Evolutionary conservation across 23 red algal species (phyloP).

Genomic region (Porphyridium purpureum): DNA sequence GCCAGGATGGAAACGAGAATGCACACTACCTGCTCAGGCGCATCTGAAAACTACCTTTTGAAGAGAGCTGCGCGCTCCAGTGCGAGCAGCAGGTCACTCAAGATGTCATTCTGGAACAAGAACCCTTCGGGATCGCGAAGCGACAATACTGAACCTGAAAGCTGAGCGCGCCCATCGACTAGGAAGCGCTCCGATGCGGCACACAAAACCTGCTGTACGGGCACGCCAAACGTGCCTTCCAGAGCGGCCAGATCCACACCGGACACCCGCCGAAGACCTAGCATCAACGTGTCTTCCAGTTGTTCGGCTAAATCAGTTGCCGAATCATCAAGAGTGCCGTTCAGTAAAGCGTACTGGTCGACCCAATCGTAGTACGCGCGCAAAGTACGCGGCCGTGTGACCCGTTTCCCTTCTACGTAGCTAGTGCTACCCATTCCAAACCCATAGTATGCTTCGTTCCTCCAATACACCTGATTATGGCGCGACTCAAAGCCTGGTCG

Average conservation of each 20-base stretch:
- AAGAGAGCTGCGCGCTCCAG: no score
- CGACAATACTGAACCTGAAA: background rate
- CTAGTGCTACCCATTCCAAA: slow-evolving; percentile 76
- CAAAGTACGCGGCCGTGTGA: background rate
- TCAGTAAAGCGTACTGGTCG: background rate
- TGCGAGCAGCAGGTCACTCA: background rate
- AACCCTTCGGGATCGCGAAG: background rate
- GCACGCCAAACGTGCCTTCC: background rate
- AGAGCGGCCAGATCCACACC: background rate
- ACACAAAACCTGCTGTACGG: no score
- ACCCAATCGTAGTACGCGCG: background rate
- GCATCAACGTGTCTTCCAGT: background rate
- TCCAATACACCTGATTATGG: slow-evolving; percentile 89
- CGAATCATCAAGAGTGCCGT: background rate
- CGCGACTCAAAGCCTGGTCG: background rate
- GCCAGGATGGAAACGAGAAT: no score
- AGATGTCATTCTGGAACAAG: background rate
- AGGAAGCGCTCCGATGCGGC: no score
- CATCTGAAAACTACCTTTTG: no score
- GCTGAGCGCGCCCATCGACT: background rate
- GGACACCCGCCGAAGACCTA: background rate
- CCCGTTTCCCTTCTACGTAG: slow-evolving; percentile 23
- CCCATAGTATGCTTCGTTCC: slow-evolving; percentile 57
- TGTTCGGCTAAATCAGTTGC: background rate
- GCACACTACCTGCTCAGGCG: no score